Evolutionary conservation across 2,329 filamentous ascomycete genomes (phyloP).

Genomic region (Paraphaeosphaeria minitans): DNA sequence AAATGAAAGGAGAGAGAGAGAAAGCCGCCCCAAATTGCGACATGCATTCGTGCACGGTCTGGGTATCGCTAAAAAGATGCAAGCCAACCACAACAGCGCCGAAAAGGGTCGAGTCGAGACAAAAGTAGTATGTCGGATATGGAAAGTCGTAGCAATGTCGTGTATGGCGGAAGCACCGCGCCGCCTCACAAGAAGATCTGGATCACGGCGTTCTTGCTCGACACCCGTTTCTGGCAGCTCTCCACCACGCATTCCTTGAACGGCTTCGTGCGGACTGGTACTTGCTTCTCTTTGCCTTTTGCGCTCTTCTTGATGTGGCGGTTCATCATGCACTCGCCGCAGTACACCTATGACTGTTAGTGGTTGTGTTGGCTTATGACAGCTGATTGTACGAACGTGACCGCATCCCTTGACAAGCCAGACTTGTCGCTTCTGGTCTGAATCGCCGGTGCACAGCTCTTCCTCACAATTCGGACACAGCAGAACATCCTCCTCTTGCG

Average conservation of each 20-base stretch:
- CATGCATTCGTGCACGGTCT: not conserved
- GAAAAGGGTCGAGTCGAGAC: not conserved
- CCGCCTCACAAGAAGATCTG: slow-evolving; percentile 47
- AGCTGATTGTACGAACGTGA: slow-evolving; percentile 68
- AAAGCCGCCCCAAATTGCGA: not conserved
- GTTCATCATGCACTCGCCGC: slow-evolving; percentile 56
- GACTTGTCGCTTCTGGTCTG: slow-evolving; percentile 76
- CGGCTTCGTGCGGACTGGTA: slow-evolving; percentile 33
- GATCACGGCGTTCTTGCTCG: slow-evolving; percentile 43
- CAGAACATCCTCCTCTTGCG: slow-evolving; percentile 71
- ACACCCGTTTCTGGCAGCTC: slow-evolving; percentile 48
- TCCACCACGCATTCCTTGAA: slow-evolving; percentile 55
- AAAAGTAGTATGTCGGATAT: not conserved
- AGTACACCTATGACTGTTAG: slow-evolving; percentile 54
- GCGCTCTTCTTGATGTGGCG: slow-evolving; percentile 44
- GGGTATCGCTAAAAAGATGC: slow-evolving; percentile 7
- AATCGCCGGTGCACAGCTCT: slow-evolving; percentile 77
- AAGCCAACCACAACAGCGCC: not conserved
- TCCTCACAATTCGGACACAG: slow-evolving; percentile 86
- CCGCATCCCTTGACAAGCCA: slow-evolving; percentile 92
- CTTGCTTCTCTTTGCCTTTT: slow-evolving; percentile 47
- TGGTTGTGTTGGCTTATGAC: not conserved
- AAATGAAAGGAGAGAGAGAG: not conserved
- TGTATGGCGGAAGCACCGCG: not conserved
- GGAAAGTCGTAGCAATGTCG: not conserved